Evolutionary conservation across 352 stramenopile genomes (phyloP).

Genomic region (Phytopythium ostracodes): DNA sequence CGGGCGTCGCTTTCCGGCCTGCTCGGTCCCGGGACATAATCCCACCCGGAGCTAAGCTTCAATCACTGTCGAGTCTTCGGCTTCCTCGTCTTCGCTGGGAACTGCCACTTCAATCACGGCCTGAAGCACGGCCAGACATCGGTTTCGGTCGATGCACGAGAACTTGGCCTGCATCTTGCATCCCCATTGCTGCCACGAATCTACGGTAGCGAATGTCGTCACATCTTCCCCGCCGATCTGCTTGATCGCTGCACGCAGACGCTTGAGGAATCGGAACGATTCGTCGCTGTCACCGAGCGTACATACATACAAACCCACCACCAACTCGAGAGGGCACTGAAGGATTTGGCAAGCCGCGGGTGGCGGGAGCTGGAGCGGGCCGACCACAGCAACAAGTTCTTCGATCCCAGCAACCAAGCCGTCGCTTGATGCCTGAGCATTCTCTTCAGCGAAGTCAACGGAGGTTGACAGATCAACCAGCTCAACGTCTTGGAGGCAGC

Average conservation of each 20-base stretch:
- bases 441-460: conserved; percentile 13
- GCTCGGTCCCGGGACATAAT: too few relatives aligned
- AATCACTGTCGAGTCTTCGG: not conserved
- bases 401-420: too few relatives aligned
- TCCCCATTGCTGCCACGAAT: not conserved
- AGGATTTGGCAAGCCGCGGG: conserved; percentile 22
- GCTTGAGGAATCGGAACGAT: not conserved
- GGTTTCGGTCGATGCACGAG: not conserved
- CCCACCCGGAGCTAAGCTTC: not conserved
- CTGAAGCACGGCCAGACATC: not conserved
- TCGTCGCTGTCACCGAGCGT: conserved; percentile 14
- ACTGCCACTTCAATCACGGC: not conserved
- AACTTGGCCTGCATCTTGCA: not conserved
- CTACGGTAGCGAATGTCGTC: not conserved
- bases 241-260: not conserved
- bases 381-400: too few relatives aligned
- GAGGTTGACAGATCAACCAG: conserved; percentile 30
- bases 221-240: not conserved
- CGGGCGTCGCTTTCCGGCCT: conserved; percentile 17
- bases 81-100: not conserved
- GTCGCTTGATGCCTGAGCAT: too few relatives aligned
- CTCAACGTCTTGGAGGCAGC: conserved; percentile 13
- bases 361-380: not conserved
- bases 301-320: conserved; percentile 33
- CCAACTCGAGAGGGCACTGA: conserved; percentile 38